Conservation (phyloP, 1,284 basidiomycete genomes). For the Athelia psychrophila region DNA sequence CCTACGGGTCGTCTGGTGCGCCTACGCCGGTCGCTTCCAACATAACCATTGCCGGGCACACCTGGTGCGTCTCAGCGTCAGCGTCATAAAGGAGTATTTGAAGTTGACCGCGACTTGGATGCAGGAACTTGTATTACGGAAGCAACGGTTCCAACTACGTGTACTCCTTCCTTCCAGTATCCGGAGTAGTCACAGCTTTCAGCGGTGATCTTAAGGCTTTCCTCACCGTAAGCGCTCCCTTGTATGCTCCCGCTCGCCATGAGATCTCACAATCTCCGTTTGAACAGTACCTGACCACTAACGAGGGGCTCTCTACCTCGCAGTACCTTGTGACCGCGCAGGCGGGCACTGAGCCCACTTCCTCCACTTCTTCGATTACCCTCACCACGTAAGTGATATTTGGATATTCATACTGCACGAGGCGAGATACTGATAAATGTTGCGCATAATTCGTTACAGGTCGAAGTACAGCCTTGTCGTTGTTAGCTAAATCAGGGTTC, state of each 20-base stretch:
- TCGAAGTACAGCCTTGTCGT: too few species aligned
- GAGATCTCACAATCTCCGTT: not conserved
- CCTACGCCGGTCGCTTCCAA: conserved; percentile 43
- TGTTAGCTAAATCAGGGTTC: too few species aligned
- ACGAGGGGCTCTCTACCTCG: conserved; percentile 40
- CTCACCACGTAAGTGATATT: conserved; percentile 34
- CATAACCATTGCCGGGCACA: conserved; percentile 45
- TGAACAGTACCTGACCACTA: conserved; percentile 49
- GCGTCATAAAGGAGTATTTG: too few species aligned
- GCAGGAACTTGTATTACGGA: conserved; percentile 56
- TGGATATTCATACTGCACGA: not conserved
- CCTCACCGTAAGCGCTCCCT: conserved; percentile 38
- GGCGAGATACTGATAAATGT: too few species aligned
- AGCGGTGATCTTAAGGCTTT: conserved; percentile 54
- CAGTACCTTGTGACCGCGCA: conserved; percentile 41
- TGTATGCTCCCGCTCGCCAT: not conserved
- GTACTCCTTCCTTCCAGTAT: conserved; percentile 57
- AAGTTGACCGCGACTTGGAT: conserved; percentile 4
- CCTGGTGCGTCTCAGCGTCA: conserved; percentile 44
- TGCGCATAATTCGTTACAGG: too few species aligned
- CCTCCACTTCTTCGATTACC: conserved; percentile 27
- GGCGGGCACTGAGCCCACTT: conserved; percentile 42
- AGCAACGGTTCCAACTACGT: conserved; percentile 59
- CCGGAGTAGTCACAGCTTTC: conserved; percentile 46
- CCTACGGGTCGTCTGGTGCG: conserved; percentile 44